A percentile compares a stretch with the other conserved stretches of the same genome.
Conservation (phyloP, 257 asterid genomes). For the Cinchona pubescens region DNA sequence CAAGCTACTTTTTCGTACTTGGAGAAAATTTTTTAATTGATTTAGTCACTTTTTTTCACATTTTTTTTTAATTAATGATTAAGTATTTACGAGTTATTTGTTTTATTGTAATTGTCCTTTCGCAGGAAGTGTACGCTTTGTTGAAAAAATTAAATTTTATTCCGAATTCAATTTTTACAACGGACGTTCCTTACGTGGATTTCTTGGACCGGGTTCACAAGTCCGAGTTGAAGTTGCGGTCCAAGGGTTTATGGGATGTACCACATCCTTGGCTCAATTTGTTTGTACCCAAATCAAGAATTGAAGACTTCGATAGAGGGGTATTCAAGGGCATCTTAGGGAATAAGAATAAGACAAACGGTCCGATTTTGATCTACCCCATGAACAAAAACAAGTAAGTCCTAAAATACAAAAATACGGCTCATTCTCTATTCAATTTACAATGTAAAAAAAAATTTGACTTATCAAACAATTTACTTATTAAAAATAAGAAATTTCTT, state of each 20-base stretch:
- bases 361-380: conserved; percentile 83
- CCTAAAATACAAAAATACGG: too few relatives aligned
- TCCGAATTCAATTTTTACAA: conserved; percentile 55
- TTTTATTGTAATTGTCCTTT: not conserved
- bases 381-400: conserved; percentile 77
- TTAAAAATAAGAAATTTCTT: too few relatives aligned
- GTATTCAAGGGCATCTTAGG: conserved; percentile 78
- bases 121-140: conserved; percentile 55
- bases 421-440: too few relatives aligned
- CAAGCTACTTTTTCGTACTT: conserved; percentile 15
- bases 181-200: conserved; percentile 66
- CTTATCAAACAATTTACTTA: too few relatives aligned
- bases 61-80: not conserved
- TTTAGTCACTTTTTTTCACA: not conserved
- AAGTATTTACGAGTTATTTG: not conserved
- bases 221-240: conserved; percentile 66
- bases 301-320: conserved; percentile 60
- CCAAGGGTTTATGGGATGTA: conserved; percentile 79
- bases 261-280: conserved; percentile 92
- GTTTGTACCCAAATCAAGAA: conserved; percentile 70
- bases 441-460: too few relatives aligned
- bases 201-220: conserved; percentile 87
- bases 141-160: conserved; percentile 49
- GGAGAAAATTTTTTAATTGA: conserved; percentile 4
- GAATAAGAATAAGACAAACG: conserved; percentile 57